Evolutionary conservation across 202 grass and related monocot genomes (phyloP), one percentile per base, ranked within the genome.

Genomic region (Setaria viridis): DNA sequence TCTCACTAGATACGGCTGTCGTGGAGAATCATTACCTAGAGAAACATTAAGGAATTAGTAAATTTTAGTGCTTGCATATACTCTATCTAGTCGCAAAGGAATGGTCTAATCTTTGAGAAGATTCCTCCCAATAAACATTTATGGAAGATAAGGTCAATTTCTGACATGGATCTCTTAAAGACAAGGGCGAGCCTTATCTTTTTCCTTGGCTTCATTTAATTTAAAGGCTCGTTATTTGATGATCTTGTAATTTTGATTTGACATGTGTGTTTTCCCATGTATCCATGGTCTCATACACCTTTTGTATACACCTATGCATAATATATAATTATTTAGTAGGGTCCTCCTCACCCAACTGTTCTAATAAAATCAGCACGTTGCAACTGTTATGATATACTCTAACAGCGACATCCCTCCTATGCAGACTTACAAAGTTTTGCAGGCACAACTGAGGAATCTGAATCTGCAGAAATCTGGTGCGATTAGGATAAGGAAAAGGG

Each of bases 331-430:
- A 29, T 25, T 25, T 59, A 62, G 58, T 62, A 63, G 4, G 29
- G 60, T 3, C 20, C 55, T 63, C 29, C 3, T 30, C 21, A 25
- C 21, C 21, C 21, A 29, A 13, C 29, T 63, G 5, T 33, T 63
- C 29, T 14, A 33, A 63, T 30, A 33, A 21, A 58, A 58, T 19
- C 37, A 58, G 62, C 33, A 77, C 58, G 16, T 12, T 17, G 50
- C 17, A 72, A 58, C 60, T 63, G 57, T 21, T 14, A 63, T 63
- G 60, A 33, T 33, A 30, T 63, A 63, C 11, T 32, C 72, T 15
- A 88, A 57, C 41, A 89, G 1, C 29, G 25, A 25, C 32, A 73
- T 79, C 39, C 39, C 2, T 79, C 66, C 46, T 50, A 73, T 49
- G 47, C 10, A 74, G 1, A 11, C 11, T 65, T 82, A 72, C 1